Base-by-base conservation (phyloP, 179 eudicot species). In the Sideroxylon spinosum region DNA sequence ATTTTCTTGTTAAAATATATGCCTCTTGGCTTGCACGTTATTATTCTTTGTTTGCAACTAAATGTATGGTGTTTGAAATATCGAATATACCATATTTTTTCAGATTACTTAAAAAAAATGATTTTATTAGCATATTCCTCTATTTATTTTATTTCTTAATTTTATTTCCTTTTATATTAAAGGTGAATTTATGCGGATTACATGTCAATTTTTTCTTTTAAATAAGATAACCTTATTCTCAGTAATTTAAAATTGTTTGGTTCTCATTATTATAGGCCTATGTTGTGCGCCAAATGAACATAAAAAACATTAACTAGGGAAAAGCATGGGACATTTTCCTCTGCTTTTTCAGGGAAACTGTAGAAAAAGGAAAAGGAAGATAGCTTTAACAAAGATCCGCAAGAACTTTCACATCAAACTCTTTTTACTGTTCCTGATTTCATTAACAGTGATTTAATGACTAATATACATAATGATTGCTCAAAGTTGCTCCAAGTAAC, bases 151-250 rank as follows among this genome's bases (percentile, higher is more conserved):
- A 11, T 32, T 9, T 19, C 3, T 2, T 6, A 74, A 13, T 50
- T n/a, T n/a, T n/a, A n/a, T n/a, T n/a, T n/a, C 17, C 44, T 37
- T 37, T 37, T 37, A 3, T 37, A 1, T 37, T 37, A 17, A 73
- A 55, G 60, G 49, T 22, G 71, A 66, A 28, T 53, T 12, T 77
- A 22, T 77, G 65, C 55, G 68, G 79, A 77, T 77, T 56, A 68
- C 74, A 77, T 37, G 5, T 37, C 74, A 9, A 16, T 7, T 19
- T 16, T 53, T 19, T 23, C 68, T 68, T 56, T 9, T n/a, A n/a
- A n/a, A 22, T 67, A 11, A 20, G 66, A 53, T 20, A 63, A 56
- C 56, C 37, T 20, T 64, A 77, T 77, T 77, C 73, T 77, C 20
- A 56, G 14, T n/a, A 68, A 13, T 32, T 77, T 52, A 46, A 62